Evolutionary conservation across 805 yeast genomes (phyloP), one percentile per base, ranked within the genome.

Genomic region (Kuraishia borneana): DNA sequence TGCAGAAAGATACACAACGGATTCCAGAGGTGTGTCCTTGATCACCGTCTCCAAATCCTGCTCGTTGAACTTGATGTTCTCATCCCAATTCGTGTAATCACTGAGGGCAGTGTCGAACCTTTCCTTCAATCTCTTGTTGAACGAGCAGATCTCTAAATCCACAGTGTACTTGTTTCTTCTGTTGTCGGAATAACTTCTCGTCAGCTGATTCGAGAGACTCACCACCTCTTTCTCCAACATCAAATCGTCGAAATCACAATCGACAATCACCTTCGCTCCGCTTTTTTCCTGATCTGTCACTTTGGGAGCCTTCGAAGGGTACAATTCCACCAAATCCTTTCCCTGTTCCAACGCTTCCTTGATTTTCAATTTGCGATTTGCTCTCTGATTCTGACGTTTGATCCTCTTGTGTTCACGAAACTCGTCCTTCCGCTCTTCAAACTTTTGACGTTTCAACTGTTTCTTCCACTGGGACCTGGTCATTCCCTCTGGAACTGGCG

Each of bases 201-300:
- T 75, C 33, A 92, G 66, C 57, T 89, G 98, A 33, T 76, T 70
- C 5, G 85, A 71, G 48, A 89, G 56, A 16, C 95, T 83, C 2
- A 70, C 70, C 30, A 72, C 62, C 40, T 72, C 78, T 43, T 77
- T 78, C 14, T 76, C 83, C 25, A 68, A 72, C 98, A 92, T 92
- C 47, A 82, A 50, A 30, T 83, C 92, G 49, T 92, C 97, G 54
- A 89, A 89, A 12, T 70, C 82, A 57, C 98, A 89, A 56, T 89
- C 98, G 42, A 88, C 50, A n/a, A 88, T 60, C 19, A 88, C 63
- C 5, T 53, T 58, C 6, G 75, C 65, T 0, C 69, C 73, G 2
- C 75, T 62, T 9, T 56, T 56, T 2, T 41, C 44, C 47, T 78
- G 87, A 10, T 61, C 58, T 30, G 56, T 53, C 34, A 41, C 48